Evolutionary conservation across 2,329 filamentous ascomycete genomes (phyloP).

Genomic region (Gaeumannomyces sp.): DNA sequence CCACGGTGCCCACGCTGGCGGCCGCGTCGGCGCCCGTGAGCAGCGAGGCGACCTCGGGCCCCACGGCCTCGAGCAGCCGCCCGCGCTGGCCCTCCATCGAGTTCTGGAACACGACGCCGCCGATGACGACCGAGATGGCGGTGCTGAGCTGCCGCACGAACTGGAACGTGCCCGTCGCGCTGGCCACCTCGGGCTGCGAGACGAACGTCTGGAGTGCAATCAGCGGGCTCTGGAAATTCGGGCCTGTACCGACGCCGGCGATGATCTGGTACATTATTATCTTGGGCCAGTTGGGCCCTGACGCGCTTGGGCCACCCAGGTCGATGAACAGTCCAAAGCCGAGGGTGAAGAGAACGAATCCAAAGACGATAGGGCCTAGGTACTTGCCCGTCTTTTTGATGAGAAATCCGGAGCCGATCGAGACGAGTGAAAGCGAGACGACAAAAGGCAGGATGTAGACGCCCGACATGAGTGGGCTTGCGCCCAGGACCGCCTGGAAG

Average conservation of each 20-base stretch:
- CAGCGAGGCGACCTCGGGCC: slow-evolving; percentile 36
- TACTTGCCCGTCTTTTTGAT: slow-evolving; percentile 32
- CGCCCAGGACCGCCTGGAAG: slow-evolving; percentile 61
- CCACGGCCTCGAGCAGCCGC: slow-evolving; percentile 21
- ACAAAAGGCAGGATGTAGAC: slow-evolving; percentile 58
- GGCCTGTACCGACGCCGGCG: slow-evolving; percentile 48
- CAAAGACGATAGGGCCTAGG: slow-evolving; percentile 42
- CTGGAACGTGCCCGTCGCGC: slow-evolving; percentile 55
- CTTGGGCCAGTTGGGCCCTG: slow-evolving; percentile 36
- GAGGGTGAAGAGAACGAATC: slow-evolving; percentile 44
- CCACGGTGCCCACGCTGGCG: slow-evolving; percentile 53
- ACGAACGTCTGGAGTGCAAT: slow-evolving; percentile 60
- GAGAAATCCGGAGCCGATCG: slow-evolving; percentile 29
- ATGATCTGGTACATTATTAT: slow-evolving; percentile 48
- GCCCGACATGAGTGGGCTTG: slow-evolving; percentile 53
- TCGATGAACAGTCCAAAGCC: slow-evolving; percentile 50
- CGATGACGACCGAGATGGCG: slow-evolving; percentile 52
- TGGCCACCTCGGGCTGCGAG: slow-evolving; percentile 52
- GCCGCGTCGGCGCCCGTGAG: slow-evolving; percentile 56
- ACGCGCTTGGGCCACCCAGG: slow-evolving; percentile 39
- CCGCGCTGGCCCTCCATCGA: slow-evolving; percentile 31
- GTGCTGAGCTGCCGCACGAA: slow-evolving; percentile 55
- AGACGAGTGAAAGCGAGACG: slow-evolving; percentile 32
- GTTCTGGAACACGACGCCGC: slow-evolving; percentile 37
- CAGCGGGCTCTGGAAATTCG: slow-evolving; percentile 55